Base-by-base conservation (phyloP, 352 stramenopile genomes). In the Sclerospora graminicola region DNA sequence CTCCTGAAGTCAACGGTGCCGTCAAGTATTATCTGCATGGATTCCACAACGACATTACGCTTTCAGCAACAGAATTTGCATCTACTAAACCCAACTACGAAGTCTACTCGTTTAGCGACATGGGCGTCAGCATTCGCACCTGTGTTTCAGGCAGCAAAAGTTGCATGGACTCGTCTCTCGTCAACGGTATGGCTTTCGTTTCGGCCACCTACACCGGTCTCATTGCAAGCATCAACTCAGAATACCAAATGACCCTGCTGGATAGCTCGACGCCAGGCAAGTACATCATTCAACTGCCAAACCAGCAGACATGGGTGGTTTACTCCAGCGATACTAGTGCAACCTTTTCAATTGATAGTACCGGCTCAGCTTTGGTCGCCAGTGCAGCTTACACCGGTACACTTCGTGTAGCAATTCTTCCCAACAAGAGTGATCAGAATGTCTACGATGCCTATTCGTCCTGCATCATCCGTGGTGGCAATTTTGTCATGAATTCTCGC, bases 151-250 rank as follows among this genome's bases (percentile, higher is more conserved):
- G 52, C 14, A 58, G 51, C 28, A 20, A 36, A 36, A 69, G 47
- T 43, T 82, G 65, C 48, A 82, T 85, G 67, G 55, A 83, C 33
- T 69, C 61, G 2, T 51, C 57, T 2, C 51, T 89, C 4, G 56
- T 86, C n/a, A 84, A 70, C 35, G 77, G 77, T 27, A 89, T 89
- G 77, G 69, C 71, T 19, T 89, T 84, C 43, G 46, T 83, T 15
- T 81, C 70, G 27, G 63, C 69, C n/a, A 80, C 55, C 9, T 89
- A 86, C 60, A 48, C 61, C 2, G 59, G 60, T 14, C 53, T 86
- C 28, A 84, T 64, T 2, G 70, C 77, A 0, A 61, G 54, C 16
- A 60, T 86, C 39, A 41, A 55, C 15, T 73, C 74, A 0, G 63
- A 69, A 31, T 69, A 74, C 35, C 44, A 58, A 16, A 74, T 89